Evolutionary conservation across 1,284 basidiomycete species (phyloP).

Genomic region (Moesziomyces sp.): DNA sequence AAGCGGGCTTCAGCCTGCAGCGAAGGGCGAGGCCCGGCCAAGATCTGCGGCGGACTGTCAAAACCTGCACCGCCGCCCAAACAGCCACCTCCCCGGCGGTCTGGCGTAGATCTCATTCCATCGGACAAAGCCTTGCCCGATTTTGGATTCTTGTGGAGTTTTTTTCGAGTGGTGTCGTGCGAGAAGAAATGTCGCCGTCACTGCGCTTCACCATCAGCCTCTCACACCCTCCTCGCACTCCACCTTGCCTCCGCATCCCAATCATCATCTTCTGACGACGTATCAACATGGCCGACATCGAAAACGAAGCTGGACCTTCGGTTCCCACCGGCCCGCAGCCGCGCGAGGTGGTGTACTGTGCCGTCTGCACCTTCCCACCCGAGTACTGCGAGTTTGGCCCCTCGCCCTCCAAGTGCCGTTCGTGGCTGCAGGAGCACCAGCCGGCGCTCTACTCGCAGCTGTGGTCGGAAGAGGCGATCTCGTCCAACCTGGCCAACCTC

Average conservation of each 20-base stretch:
- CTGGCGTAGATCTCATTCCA: no score
- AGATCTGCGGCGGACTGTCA: no score
- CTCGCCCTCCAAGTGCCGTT: conserved; percentile 57
- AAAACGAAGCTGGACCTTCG: conserved; percentile 42
- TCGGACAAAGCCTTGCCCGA: no score
- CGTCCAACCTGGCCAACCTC: conserved; percentile 56
- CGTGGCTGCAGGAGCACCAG: conserved; percentile 57
- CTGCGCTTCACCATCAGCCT: not conserved
- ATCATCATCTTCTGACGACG: not conserved
- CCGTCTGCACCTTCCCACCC: conserved; percentile 64
- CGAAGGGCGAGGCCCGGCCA: no score
- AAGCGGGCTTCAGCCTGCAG: no score
- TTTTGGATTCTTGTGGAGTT: no score
- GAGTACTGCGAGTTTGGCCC: conserved; percentile 67
- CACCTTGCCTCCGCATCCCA: not conserved
- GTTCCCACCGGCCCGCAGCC: conserved; percentile 39
- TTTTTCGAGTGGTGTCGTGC: no score
- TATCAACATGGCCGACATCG: conserved; percentile 26
- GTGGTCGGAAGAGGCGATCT: conserved; percentile 63
- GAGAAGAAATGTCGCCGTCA: no score
- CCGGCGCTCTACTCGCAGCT: conserved; percentile 50
- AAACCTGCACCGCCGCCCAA: no score
- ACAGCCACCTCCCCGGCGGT: no score
- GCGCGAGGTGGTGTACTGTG: conserved; percentile 55
- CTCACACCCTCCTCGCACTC: not conserved